Base-by-base conservation (phyloP, 257 asterid genomes). In the Nicotiana obtusifolia region DNA sequence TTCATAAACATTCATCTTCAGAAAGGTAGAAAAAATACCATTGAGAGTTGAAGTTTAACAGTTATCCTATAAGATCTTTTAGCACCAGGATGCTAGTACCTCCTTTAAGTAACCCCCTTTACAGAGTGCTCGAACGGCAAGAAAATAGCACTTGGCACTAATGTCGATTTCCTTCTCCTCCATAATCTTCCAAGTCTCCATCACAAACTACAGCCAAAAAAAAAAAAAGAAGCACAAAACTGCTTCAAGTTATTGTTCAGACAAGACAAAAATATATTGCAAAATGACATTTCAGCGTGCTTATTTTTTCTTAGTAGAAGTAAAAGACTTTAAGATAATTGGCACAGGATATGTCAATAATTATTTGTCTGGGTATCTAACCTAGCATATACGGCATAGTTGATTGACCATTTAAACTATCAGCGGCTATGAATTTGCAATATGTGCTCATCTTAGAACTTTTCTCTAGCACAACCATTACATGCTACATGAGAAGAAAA, bases 101-200 rank as follows among this genome's bases (percentile, higher is more conserved):
- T 93, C 97, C 84, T 91, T 83, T 22, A 95, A 65, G 86, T 91
- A 87, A 83, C 98, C 99, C 77, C 97, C 96, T 87, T 86, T 90
- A 80, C 97, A 91, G 47, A 95, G 95, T 87, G 97, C 94, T 85
- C 84, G 88, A 28, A 90, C 76, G 19, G 90, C 86, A 69, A 87
- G 88, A 61, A 88, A 82, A 83, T 84, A 90, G 76, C 95, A 88
- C 83, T 85, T 86, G 37, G 89, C 91, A 76, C 85, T 89, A 75
- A 87, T 65, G 68, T 85, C 80, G 67, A 95, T 87, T 82, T 87
- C 89, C 83, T 90, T 92, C 77, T 90, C 96, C 88, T 78, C 82
- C 96, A 92, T 91, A 82, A 87, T 77, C 69, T 84, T 91, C 95
- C 97, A 93, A 22, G 93, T 90, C 86, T 91, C 95, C 92, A 90